Percentiles rank a stretch among this genome's conserved stretches.
phyloP scores from a whole-genome alignment of 2,329 filamentous ascomycete genomes.

The Ophiostoma australiae region DNA sequence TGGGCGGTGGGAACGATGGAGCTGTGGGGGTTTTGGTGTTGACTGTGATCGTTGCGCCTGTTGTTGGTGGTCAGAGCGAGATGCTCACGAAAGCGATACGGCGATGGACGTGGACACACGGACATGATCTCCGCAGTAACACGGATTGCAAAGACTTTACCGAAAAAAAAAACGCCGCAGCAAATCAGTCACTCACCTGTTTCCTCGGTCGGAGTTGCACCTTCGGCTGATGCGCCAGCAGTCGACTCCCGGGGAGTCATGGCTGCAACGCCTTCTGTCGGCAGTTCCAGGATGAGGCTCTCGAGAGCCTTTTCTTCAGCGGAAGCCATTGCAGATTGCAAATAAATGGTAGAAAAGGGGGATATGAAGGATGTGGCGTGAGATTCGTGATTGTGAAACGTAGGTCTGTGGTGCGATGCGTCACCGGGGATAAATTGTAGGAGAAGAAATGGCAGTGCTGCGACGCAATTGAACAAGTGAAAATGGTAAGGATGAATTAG shows the following conservation, averaged over 20 bases:
- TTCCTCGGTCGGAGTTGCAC: not conserved
- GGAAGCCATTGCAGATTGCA: not conserved
- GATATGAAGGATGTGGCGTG: not conserved
- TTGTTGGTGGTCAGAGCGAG: not conserved
- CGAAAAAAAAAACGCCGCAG: not conserved
- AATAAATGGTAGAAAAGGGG: not conserved
- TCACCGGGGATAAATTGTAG: not conserved
- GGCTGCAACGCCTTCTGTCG: not conserved
- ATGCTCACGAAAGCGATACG: not conserved
- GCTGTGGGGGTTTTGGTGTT: slow-evolving; percentile 38
- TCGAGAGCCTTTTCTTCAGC: slow-evolving; percentile 11
- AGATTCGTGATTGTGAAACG: not conserved
- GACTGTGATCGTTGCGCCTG: slow-evolving; percentile 49
- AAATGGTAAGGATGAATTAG: not conserved
- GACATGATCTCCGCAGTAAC: not conserved
- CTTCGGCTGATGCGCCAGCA: not conserved
- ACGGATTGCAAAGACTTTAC: not conserved
- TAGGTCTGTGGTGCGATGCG: not conserved
- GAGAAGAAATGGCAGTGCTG: not conserved
- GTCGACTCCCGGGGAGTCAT: slow-evolving; percentile 5
- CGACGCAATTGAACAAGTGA: not conserved
- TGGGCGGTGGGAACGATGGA: slow-evolving; percentile 67
- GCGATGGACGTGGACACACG: not conserved
- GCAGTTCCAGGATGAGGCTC: not conserved
- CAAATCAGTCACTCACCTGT: slow-evolving; percentile 5